Evolutionary conservation across 2,329 filamentous ascomycete species (phyloP), one percentile per base, ranked within the genome.

Genomic region (Zymoseptoria passerinii): DNA sequence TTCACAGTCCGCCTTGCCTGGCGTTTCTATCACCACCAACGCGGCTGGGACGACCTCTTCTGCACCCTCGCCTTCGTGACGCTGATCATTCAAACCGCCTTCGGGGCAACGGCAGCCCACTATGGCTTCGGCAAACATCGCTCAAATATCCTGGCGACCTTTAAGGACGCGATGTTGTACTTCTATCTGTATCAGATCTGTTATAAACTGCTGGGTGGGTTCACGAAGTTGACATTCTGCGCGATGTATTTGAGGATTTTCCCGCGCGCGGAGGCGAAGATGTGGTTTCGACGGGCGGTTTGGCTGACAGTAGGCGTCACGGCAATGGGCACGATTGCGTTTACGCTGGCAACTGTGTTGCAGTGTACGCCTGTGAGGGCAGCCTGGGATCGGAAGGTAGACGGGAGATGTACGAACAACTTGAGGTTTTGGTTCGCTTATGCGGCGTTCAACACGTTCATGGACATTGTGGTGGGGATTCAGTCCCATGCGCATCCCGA

Each of bases 141-240:
- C 20, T 18, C 23, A 7, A 53, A 61, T 49, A 64, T 66, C 16
- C 44, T 55, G 19, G 48, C 57, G 3, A 65, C 64, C 18, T 61
- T 63, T 28, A 18, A 53, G 2, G 23, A 50, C 2, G 63, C 67
- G 5, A 58, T 67, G 62, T 58, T 59, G 49, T 68, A 62, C 44
- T 68, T 68, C 62, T 68, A 66, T 29, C 59, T 68, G 28, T 68
- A 67, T 29, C 65, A 67, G 61, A 66, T 67, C 29, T 65, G 61
- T 51, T 68, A 68, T 55, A 68, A 68, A 53, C 52, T 68, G 10
- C 55, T 68, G 18, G 66, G 63, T 2, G 63, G 60, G n/a, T 63
- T 67, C 48, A 68, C 66, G 9, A 68, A 68, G 53, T 51, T 68
- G 40, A 63, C 61, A 7, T 68, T 68, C 48, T 68, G 66, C 52